A percentile compares a stretch with the other conserved stretches of the same genome.
Evolutionary conservation across 495 filamentous ascomycete genomes (phyloP).

Genomic region (Trichocladium antarcticum): DNA sequence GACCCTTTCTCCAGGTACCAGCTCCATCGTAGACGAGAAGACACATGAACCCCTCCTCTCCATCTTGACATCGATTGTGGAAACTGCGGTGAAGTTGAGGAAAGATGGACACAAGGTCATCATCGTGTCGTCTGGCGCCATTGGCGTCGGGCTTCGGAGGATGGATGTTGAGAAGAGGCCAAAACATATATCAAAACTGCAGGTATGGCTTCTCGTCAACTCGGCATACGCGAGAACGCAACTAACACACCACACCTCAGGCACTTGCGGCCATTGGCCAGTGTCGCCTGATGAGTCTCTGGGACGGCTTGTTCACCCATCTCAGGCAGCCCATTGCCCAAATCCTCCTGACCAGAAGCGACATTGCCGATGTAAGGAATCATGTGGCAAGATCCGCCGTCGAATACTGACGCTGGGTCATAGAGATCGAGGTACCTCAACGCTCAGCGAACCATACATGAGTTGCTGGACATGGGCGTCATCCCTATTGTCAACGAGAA

Average conservation of each 20-base stretch:
- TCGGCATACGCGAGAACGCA: background rate
- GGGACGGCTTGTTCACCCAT: conserved; percentile 85
- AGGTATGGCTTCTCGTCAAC: conserved; percentile 38
- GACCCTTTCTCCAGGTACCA: conserved; percentile 55
- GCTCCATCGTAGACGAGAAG: conserved; percentile 93
- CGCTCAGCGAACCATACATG: conserved; percentile 84
- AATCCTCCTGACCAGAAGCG: conserved; percentile 88
- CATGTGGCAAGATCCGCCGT: background rate
- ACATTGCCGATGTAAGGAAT: conserved; percentile 73
- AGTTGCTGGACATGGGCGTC: conserved; percentile 87
- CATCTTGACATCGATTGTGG: conserved; percentile 79
- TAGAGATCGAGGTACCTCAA: conserved; percentile 90
- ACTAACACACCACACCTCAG: conserved; percentile 29
- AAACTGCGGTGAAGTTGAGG: conserved; percentile 73
- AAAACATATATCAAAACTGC: conserved; percentile 74
- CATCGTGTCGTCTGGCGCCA: conserved; percentile 91
- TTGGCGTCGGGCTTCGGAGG: conserved; percentile 78
- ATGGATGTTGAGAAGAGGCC: conserved; percentile 87
- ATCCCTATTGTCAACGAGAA: conserved; percentile 99
- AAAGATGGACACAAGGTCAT: conserved; percentile 91
- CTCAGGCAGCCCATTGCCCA: conserved; percentile 84
- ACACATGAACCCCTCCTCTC: conserved; percentile 95
- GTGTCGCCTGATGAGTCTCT: conserved; percentile 88
- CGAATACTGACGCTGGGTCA: background rate
- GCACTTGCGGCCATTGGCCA: conserved; percentile 93